Base-by-base conservation (phyloP, 2,329 filamentous ascomycete species). In the Fusarium equiseti region DNA sequence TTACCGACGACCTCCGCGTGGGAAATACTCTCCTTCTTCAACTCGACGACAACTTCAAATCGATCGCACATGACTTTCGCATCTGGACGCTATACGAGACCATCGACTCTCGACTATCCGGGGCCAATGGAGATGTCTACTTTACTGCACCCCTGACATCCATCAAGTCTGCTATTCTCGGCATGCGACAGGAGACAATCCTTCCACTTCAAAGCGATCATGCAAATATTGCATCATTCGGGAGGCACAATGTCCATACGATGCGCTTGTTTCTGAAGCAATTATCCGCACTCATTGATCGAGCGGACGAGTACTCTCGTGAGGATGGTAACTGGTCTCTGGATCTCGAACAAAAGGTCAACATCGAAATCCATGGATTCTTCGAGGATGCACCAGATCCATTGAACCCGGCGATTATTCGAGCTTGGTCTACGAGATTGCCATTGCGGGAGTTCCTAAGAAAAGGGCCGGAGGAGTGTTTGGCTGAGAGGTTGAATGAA, bases 31-130 rank as follows among this genome's bases (percentile, higher is more conserved):
- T 82, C 0, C 77, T 91, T 3, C 75, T 86, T 9, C 81, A 80
- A 43, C 81, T 83, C 49, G 85, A 89, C 20, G 85, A 89, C 5
- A 82, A 84, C 44, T 91, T 90, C 73, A 84, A 84, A 50, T 81
- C 86, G 6, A 83, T 88, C 8, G 84, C 87, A 0, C 85, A 85
- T 38, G 89, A 90, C 59, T 81, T 90, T 53, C 85, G 84, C 9
- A 81, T 90, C 15, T 90, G 88, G 88, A 89, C 88, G 0, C 86
- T 90, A 43, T 88, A 90, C 63, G 89, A 90, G 72, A 90, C 87
- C 0, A 83, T 88, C 10, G 88, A 90, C 74, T 89, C 88, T 1
- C 83, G 84, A 1, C 79, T 90, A 7, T 86, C 85, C 0, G 84
- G 84, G 1, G 74, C 79, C 2, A 74, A 76, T 9, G 74, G 79